A percentile compares a stretch with the other conserved stretches of the same genome.
These are phyloP conservation scores for Helianthus annuus DNA, from an alignment of 129 eudicot genomes.

Conservation along the genomic window HanXRQr2.0-SUNRISE NC_035435.2:99409172-99409671, in stretches of 20 bases:
- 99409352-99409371: not conserved
- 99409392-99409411: not conserved
- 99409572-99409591: constrained; percentile 20
- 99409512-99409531: constrained; percentile 20
- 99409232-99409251: not conserved
- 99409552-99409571: constrained; percentile 20
- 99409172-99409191: not conserved
- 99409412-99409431: constrained; percentile 15
- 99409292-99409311: constrained; percentile 12
- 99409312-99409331: constrained; percentile 13
- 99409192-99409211: not conserved
- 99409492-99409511: not conserved
- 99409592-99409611: constrained; percentile 38
- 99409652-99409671: constrained; percentile 11
- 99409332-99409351: not conserved
- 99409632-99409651: constrained; percentile 22
- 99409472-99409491: constrained; percentile 2
- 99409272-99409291: constrained; percentile 10
- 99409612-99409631: constrained; percentile 13
- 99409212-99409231: not conserved
- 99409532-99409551: not conserved
- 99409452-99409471: constrained; percentile 8
- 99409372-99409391: not conserved
- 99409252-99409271: not conserved
- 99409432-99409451: constrained; percentile 14